Conservation (phyloP, 1,139 yeast genomes). For the Sugiyamaella pinicola region DNA sequence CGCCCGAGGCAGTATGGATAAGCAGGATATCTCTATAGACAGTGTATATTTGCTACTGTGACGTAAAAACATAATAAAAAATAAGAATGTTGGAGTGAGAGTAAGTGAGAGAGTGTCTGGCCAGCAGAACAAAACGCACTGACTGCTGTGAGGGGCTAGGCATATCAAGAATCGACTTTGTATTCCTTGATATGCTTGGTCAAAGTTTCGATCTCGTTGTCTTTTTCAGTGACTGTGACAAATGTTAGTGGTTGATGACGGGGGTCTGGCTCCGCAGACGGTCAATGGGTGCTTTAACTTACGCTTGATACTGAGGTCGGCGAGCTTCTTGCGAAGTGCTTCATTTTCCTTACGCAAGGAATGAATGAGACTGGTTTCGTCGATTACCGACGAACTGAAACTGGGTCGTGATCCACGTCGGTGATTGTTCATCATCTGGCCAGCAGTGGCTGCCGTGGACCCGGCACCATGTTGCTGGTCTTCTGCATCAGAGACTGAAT, state of each 20-base stretch:
- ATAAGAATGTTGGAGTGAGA: neutral
- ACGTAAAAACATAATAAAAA: neutral
- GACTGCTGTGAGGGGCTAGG: neutral
- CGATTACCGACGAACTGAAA: constrained; percentile 28
- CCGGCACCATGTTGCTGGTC: constrained; percentile 29
- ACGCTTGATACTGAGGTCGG: constrained; percentile 39
- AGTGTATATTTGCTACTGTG: too few species aligned
- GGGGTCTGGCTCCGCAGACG: neutral
- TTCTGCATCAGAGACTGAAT: constrained; percentile 35
- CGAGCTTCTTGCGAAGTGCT: constrained; percentile 37
- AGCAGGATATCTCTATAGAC: too few species aligned
- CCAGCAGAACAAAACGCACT: constrained; percentile 4
- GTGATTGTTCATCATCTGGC: constrained; percentile 18
- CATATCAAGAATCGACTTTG: neutral
- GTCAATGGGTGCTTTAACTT: too few species aligned
- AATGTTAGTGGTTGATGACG: too few species aligned
- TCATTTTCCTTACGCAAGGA: constrained; percentile 41
- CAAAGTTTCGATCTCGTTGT: constrained; percentile 37
- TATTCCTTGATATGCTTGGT: constrained; percentile 15
- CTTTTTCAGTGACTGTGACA: constrained; percentile 36
- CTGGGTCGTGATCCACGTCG: constrained; percentile 29
- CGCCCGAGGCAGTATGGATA: too few species aligned
- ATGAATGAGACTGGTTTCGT: constrained; percentile 30
- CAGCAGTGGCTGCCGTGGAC: constrained; percentile 22
- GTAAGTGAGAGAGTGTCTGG: neutral